Conservation (phyloP, 208 protist species). For the Leishmania turanica region DNA sequence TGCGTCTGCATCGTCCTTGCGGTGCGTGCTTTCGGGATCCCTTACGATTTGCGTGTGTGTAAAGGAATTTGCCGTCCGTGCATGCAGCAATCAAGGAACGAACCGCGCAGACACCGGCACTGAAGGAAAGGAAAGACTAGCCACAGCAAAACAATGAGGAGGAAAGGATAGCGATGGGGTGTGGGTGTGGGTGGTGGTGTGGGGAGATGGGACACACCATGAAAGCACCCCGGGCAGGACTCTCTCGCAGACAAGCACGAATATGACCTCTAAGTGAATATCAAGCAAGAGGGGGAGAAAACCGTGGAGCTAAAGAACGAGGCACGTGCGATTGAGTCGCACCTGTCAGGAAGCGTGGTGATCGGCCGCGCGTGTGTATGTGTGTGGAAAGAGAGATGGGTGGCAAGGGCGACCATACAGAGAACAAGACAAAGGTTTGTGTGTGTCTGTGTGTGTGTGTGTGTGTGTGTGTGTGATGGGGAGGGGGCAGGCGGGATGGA, state of each 20-base stretch:
- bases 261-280: background rate
- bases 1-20: conserved; percentile 30
- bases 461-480: background rate
- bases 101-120: background rate
- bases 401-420: background rate
- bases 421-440: background rate
- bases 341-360: background rate
- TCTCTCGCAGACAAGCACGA: background rate
- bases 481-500: background rate
- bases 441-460: background rate
- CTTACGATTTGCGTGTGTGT: background rate
- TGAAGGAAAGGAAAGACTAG: too few relatives aligned
- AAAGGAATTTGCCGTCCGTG: background rate
- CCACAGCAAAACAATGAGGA: background rate
- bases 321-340: background rate
- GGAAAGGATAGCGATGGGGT: background rate
- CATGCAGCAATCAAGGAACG: background rate
- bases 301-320: background rate
- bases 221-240: background rate
- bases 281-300: background rate
- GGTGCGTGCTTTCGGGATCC: background rate
- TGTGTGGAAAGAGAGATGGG: background rate
- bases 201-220: background rate
- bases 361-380: background rate
- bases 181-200: background rate